Base-by-base conservation (phyloP, 2,329 filamentous ascomycete species). In the Sarocladium oryzae region DNA sequence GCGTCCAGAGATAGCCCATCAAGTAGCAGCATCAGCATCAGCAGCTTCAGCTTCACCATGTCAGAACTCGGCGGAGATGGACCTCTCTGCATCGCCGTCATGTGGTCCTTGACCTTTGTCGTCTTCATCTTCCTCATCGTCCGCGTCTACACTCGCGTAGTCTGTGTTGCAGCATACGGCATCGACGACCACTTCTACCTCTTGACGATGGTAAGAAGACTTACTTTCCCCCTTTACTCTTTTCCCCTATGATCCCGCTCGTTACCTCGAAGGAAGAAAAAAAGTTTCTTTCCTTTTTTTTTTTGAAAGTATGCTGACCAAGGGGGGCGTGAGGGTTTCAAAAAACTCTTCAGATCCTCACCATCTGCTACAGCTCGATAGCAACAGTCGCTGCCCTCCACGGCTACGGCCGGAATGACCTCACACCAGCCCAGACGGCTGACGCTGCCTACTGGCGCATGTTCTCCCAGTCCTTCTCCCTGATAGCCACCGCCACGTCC, bases 111-210 rank as follows among this genome's bases (percentile, higher is more conserved):
- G 33, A 58, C 57, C 5, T 49, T 20, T 11, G 35, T 57, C 13
- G 51, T 56, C 26, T 54, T 65, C n/a, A 46, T 55, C 23, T 62
- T 69, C 35, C 61, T 68, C 21, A 54, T 51, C 28, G 58, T 68
- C 6, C 63, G 67, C 2, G 56, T 69, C 2, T 69, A 68, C 52
- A 69, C 66, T 4, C 61, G 66, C 9, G 4, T 62, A 6, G 53
- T 57, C 13, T 52, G 61, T 9, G 55, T 67, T 2, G 51, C 55
- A 2, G 54, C 56, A 2, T 62, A 61, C 21, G 65, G 64, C 7
- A 38, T 64, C 3, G 65, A 68, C 23, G 58, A 67, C 46, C 63
- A 64, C 21, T 59, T 66, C 32, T 65, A 66, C 56, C 57, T 60
- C 15, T 51, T 63, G 23, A 60, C 62, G 6, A 59, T 66, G 46